Percentiles rank a stretch among this genome's conserved stretches.
Conservation (phyloP, 345 rosid genomes). For the Sisymbrium irio region DNA sequence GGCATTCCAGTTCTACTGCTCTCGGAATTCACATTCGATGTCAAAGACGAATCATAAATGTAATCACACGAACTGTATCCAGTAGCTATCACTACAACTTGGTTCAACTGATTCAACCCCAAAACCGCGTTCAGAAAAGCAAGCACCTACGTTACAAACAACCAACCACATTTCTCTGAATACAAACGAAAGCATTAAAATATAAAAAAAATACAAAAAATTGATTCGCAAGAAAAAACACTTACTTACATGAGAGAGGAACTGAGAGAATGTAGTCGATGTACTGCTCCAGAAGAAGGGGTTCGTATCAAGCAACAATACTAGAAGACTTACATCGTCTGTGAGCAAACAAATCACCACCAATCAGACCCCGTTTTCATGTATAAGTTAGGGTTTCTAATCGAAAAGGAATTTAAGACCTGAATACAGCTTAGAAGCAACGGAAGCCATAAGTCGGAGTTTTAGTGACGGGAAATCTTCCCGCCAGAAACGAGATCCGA, state of each 20-base stretch:
- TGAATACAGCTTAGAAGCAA: conserved; percentile 66
- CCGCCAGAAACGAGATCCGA: background rate
- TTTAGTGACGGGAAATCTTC: conserved; percentile 4
- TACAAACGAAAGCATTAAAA: background rate
- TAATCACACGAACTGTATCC: conserved; percentile 77
- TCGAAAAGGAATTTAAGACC: conserved; percentile 34
- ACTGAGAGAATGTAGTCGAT: conserved; percentile 61
- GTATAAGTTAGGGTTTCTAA: background rate
- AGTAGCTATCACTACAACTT: conserved; percentile 81
- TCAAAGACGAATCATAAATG: conserved; percentile 65
- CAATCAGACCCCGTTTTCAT: background rate
- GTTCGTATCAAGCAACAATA: conserved; percentile 74
- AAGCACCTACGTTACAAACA: conserved; percentile 50
- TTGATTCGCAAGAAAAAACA: background rate
- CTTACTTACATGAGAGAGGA: conserved; percentile 74
- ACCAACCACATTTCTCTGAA: background rate
- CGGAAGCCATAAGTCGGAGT: conserved; percentile 53
- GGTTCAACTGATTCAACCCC: conserved; percentile 78
- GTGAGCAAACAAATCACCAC: conserved; percentile 19
- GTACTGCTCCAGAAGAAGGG: conserved; percentile 83
- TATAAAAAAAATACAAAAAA: no score
- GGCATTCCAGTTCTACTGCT: conserved; percentile 55
- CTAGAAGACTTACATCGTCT: conserved; percentile 85
- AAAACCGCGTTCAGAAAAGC: conserved; percentile 71
- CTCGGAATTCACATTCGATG: conserved; percentile 35